Conservation (phyloP, 345 rosid species). For the Populus alba region DNA sequence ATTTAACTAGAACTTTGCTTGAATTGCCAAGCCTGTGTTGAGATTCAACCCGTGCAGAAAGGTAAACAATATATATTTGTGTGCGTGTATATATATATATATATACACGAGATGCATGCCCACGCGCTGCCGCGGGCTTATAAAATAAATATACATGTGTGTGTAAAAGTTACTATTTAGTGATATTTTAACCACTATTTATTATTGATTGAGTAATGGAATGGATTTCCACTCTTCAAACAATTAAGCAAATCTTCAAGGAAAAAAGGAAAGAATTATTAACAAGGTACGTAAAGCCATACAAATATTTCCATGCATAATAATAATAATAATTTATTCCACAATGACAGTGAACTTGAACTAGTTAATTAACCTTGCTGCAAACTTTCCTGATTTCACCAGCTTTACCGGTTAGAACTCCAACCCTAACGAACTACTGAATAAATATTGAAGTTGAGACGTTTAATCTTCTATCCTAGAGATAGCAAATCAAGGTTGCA, state of each 20-base stretch:
- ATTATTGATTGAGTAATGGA: not conserved
- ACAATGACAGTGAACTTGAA: not conserved
- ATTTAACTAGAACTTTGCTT: too few relatives aligned
- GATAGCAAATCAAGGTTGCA: too few relatives aligned
- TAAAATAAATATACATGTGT: too few relatives aligned
- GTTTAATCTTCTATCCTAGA: too few relatives aligned
- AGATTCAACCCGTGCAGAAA: not conserved
- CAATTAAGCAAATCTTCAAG: not conserved
- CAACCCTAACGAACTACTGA: too few relatives aligned
- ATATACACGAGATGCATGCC: too few relatives aligned
- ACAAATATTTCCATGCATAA: not conserved
- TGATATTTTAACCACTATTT: too few relatives aligned
- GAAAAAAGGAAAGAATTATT: not conserved
- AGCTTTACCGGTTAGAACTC: constrained; percentile 44
- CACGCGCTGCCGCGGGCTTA: too few relatives aligned
- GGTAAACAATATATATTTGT: too few relatives aligned
- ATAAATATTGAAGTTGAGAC: not conserved
- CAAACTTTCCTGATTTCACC: constrained; percentile 68
- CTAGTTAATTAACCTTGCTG: constrained; percentile 34
- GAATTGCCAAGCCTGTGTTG: not conserved
- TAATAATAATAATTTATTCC: not conserved
- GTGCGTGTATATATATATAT: too few relatives aligned
- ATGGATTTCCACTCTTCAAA: not conserved
- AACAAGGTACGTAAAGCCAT: too few relatives aligned
- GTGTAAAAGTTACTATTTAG: too few relatives aligned